Conservation (phyloP, 352 stramenopile species). For the Globisporangium lucens region DNA sequence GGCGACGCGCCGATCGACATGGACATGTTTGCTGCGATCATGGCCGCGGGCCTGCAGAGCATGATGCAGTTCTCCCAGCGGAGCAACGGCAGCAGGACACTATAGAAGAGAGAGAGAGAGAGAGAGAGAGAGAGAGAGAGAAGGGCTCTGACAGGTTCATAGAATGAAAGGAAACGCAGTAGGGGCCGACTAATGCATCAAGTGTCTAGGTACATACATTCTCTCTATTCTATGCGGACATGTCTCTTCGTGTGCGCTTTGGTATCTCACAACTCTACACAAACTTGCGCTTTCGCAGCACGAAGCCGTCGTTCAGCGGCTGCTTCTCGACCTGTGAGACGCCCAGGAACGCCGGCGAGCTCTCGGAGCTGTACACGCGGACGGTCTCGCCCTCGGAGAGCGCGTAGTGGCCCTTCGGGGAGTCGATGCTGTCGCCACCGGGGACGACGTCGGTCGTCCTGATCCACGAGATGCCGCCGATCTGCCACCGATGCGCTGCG, state of each 20-base stretch:
- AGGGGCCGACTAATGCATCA: background rate
- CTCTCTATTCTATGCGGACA: slow-evolving; percentile 6
- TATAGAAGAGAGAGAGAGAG: slow-evolving; percentile 6
- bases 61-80: slow-evolving; percentile 63
- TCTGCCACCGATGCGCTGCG: slow-evolving; percentile 41
- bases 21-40: slow-evolving; percentile 80
- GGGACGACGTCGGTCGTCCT: slow-evolving; percentile 25
- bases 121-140: background rate
- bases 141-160: slow-evolving; percentile 17
- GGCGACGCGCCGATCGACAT: slow-evolving; percentile 58
- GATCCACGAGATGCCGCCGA: slow-evolving; percentile 41
- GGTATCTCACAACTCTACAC: slow-evolving; percentile 21
- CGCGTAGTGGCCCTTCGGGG: slow-evolving; percentile 4
- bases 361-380: slow-evolving; percentile 46
- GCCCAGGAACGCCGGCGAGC: slow-evolving; percentile 36
- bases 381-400: slow-evolving; percentile 38
- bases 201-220: background rate
- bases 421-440: slow-evolving; percentile 9
- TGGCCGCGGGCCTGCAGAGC: slow-evolving; percentile 80
- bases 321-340: slow-evolving; percentile 53
- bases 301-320: slow-evolving; percentile 25
- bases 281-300: slow-evolving; percentile 70
- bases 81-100: slow-evolving; percentile 18
- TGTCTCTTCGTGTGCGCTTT: background rate
- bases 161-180: slow-evolving; percentile 21